Evolutionary conservation across 495 filamentous ascomycete genomes (phyloP), one percentile per base, ranked within the genome.

Genomic region (Achaetomiella virescens): DNA sequence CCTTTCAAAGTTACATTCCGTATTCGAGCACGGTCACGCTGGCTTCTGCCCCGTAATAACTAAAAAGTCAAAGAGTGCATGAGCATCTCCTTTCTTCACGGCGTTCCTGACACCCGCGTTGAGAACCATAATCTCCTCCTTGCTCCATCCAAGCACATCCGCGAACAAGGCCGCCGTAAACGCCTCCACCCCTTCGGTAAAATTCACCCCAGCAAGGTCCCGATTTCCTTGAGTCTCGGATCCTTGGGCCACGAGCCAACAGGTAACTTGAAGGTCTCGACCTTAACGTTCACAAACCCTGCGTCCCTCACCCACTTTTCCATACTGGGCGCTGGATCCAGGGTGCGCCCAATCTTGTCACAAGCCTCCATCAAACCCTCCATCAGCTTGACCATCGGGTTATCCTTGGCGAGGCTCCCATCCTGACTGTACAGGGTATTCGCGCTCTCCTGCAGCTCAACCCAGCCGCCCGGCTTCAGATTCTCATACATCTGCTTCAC

Each of bases 381-480:
- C 65, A 68, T 73, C 67, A 70, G 70, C 22, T 61, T 59, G 27
- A 66, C 65, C 54, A 74, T 62, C 21, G 68, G 63, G 14, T 70
- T 63, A 29, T 66, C 68, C n/a, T 63, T 64, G 25, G 43, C 36
- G 45, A 72, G 64, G n/a, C 56, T 67, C 3, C 66, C 73, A 45
- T 78, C 73, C 49, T 71, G 59, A 14, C 65, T 70, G 29, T 66
- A 63, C 55, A 67, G 64, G 42, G 40, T 58, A 52, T 70, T 66
- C 9, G 64, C 66, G 47, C 66, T 62, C 54, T 81, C 79, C 55
- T 80, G 75, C 21, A 77, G 61, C 64, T 82, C 79, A 48, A 80
- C 61, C 65, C 70, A 75, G 1, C 77, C 78, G 9, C 79, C 79
- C 0, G 79, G 78, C 48, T 70, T 71, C 8, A 76, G 57, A 61